Conservation (phyloP, 2,329 filamentous ascomycete genomes). For the Aspergillus chevalieri region DNA sequence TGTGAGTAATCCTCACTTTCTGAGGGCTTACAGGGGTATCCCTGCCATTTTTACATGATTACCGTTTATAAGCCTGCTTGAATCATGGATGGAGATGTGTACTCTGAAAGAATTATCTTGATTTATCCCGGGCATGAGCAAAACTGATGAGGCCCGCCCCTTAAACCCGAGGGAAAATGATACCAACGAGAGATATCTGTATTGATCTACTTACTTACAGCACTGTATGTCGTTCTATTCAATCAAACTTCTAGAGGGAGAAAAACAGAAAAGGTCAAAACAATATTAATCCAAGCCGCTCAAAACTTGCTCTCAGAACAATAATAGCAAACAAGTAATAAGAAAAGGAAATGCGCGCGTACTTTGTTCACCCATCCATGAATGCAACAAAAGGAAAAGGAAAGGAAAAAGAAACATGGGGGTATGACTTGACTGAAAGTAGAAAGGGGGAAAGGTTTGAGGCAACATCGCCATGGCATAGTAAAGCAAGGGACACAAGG, state of each 20-base stretch:
- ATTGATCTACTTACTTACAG: constrained; percentile 1
- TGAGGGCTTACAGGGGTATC: background rate
- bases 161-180: background rate
- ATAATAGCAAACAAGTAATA: background rate
- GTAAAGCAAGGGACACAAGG: constrained; percentile 1
- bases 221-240: background rate
- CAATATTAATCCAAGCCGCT: background rate
- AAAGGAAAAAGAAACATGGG: background rate
- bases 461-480: constrained; percentile 1
- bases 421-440: constrained; percentile 1
- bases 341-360: background rate
- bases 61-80: too few species aligned
- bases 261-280: constrained; percentile 1
- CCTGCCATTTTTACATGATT: too few species aligned
- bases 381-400: constrained; percentile 6
- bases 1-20: too few species aligned
- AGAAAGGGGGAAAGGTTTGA: constrained; percentile 4
- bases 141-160: too few species aligned
- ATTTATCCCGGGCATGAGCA: too few species aligned
- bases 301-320: background rate
- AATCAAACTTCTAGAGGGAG: background rate
- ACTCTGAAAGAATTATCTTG: too few species aligned
- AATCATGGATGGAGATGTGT: too few species aligned
- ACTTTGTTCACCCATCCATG: constrained; percentile 7
- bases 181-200: background rate